phyloP scores from a whole-genome alignment of 148 eudicot species.

The Silene conica region DNA sequence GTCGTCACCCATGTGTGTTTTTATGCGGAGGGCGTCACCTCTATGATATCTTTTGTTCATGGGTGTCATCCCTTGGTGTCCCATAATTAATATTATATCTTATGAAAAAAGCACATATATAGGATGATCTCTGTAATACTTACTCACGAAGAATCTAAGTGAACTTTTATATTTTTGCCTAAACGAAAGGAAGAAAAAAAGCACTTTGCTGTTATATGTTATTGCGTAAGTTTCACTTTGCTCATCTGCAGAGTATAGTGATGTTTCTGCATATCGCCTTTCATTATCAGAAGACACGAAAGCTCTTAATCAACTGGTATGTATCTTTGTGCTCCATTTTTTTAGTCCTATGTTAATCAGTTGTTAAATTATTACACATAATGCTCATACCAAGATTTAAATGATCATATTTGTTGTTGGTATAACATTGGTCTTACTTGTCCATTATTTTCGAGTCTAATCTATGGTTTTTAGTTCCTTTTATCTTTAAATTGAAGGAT shows the following conservation, averaged over 20 bases:
- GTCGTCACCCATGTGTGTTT: too few species aligned
- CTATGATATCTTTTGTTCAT: too few species aligned
- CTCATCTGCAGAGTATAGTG: conserved; percentile 65
- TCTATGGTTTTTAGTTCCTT: neutral
- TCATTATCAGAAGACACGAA: conserved; percentile 96
- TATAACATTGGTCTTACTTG: neutral
- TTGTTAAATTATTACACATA: neutral
- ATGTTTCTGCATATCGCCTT: conserved; percentile 93
- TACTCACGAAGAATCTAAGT: neutral
- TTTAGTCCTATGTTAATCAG: neutral
- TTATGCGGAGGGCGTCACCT: too few species aligned
- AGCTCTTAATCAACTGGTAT: conserved; percentile 81
- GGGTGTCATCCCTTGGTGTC: too few species aligned
- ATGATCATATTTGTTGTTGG: conserved; percentile 4
- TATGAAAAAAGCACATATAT: neutral
- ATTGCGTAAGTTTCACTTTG: neutral
- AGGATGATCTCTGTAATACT: neutral
- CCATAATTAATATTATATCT: too few species aligned
- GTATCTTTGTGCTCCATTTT: conserved; percentile 13
- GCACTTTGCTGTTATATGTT: neutral
- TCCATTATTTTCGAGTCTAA: neutral
- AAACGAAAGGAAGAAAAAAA: neutral
- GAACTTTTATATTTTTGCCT: neutral
- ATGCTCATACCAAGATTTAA: neutral
- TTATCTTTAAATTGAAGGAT: neutral